Evolutionary conservation across 768 basidiomycete species (phyloP).

Genomic region (Trametes gibbosa): DNA sequence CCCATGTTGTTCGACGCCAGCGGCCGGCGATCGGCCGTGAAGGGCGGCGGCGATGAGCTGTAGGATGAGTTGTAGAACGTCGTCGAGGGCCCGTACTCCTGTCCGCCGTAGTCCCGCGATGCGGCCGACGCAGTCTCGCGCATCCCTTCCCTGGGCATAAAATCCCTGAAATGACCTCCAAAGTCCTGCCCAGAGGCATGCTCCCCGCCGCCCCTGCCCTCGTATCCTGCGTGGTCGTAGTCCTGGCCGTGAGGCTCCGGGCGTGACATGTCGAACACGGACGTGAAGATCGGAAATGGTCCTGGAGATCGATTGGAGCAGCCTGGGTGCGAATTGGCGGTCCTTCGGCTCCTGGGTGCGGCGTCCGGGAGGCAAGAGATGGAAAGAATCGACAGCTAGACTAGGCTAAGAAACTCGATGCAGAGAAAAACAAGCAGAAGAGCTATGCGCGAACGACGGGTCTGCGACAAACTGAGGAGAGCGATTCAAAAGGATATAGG

Average conservation of each 20-base stretch:
- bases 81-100: constrained; percentile 11
- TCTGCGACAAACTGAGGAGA: constrained; percentile 33
- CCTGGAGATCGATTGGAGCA: constrained; percentile 21
- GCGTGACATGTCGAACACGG: constrained; percentile 27
- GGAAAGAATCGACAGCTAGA: constrained; percentile 25
- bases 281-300: constrained; percentile 22
- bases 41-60: constrained; percentile 23
- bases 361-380: constrained; percentile 15
- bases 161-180: constrained; percentile 13
- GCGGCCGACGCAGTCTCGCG: constrained; percentile 14
- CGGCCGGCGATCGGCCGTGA: constrained; percentile 21
- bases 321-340: constrained; percentile 6
- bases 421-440: constrained; percentile 27
- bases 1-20: constrained; percentile 14
- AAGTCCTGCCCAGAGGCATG: constrained; percentile 14
- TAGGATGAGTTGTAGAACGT: constrained; percentile 21
- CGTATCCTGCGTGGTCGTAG: constrained; percentile 23
- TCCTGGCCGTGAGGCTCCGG: constrained; percentile 26
- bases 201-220: constrained; percentile 20
- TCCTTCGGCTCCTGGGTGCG: constrained; percentile 8
- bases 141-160: constrained; percentile 15
- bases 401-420: constrained; percentile 19
- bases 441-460: constrained; percentile 32
- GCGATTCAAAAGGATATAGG: constrained; percentile 32
- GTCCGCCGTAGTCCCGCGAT: constrained; percentile 13